Conservation (phyloP, 805 yeast genomes). For the Cyberlindnera samutprakarnensis region DNA sequence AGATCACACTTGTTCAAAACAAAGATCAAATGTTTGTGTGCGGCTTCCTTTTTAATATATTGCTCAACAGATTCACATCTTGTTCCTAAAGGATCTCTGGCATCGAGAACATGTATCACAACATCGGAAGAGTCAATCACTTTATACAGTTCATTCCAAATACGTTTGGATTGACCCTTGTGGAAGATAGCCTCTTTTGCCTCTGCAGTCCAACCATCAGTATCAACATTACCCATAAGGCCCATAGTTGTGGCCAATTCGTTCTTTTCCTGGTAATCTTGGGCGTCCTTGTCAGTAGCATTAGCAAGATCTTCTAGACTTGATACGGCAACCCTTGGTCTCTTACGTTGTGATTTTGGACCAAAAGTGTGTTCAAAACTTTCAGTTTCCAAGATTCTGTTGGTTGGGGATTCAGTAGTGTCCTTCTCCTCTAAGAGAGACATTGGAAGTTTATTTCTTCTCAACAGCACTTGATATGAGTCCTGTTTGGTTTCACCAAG, state of each 20-base stretch:
- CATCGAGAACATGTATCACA: constrained; percentile 92
- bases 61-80: constrained; percentile 91
- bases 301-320: constrained; percentile 72
- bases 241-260: constrained; percentile 73
- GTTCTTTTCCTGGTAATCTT: constrained; percentile 61
- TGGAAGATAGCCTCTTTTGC: constrained; percentile 94
- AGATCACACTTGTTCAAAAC: constrained; percentile 96
- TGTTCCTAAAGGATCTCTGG: constrained; percentile 96
- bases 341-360: constrained; percentile 90
- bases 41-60: constrained; percentile 86
- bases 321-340: constrained; percentile 75
- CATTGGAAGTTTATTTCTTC: constrained; percentile 92
- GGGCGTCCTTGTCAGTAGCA: constrained; percentile 47
- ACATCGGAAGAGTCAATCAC: constrained; percentile 98
- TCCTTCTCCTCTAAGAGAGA: constrained; percentile 86
- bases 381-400: constrained; percentile 83
- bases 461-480: constrained; percentile 76
- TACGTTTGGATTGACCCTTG: constrained; percentile 96
- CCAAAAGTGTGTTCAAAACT: constrained; percentile 79
- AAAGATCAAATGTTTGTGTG: constrained; percentile 92
- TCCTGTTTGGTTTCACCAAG: constrained; percentile 80
- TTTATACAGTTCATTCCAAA: constrained; percentile 96
- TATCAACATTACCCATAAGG: constrained; percentile 57
- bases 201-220: constrained; percentile 80
- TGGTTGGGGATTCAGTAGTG: constrained; percentile 65